phyloP scores from a whole-genome alignment of 768 basidiomycete species.

The Hirschioporus abietinus region DNA sequence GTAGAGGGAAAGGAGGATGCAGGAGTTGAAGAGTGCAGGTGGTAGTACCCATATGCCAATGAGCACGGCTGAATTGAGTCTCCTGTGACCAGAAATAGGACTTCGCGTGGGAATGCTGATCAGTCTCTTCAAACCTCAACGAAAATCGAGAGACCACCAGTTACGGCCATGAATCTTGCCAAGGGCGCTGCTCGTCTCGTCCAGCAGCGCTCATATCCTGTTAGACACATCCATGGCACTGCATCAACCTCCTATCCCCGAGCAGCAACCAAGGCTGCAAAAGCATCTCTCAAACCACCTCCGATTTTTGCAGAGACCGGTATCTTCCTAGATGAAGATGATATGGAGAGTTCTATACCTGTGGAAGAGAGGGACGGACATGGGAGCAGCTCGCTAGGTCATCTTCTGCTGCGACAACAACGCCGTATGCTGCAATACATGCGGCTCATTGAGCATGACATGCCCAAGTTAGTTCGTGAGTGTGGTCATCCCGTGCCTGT shows the following conservation, averaged over 20 bases:
- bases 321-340: not conserved
- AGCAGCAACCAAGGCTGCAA: not conserved
- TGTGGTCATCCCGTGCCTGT: not conserved
- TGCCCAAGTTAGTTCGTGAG: constrained; percentile 80
- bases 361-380: not conserved
- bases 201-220: not conserved
- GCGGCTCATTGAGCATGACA: constrained; percentile 83
- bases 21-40: not conserved
- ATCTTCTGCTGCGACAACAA: constrained; percentile 69
- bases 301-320: not conserved
- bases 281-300: not conserved
- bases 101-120: not conserved
- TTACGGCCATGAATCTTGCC: not conserved
- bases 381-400: constrained; percentile 33
- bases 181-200: not conserved
- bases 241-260: not conserved
- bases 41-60: too few species aligned
- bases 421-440: constrained; percentile 72
- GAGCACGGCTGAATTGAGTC: too few species aligned
- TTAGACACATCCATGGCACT: not conserved
- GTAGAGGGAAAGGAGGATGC: not conserved
- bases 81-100: too few species aligned
- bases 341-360: not conserved
- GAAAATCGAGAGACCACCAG: too few species aligned
- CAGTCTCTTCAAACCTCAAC: too few species aligned